Evolutionary conservation across 2,329 filamentous ascomycete species (phyloP).

Genomic region (Alternaria sp.): DNA sequence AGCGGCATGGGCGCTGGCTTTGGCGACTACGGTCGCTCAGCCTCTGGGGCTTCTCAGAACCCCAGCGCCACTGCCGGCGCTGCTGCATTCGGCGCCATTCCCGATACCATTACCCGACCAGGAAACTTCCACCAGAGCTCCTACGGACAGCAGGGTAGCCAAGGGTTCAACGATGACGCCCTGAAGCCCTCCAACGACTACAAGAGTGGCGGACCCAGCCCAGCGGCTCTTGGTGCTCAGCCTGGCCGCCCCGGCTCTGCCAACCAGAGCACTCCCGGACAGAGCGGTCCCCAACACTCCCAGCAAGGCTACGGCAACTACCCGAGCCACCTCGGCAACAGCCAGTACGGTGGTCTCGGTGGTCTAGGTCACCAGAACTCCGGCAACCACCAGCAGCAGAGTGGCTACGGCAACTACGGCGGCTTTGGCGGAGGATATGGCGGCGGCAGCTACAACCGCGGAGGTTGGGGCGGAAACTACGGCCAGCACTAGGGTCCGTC

Average conservation of each 20-base stretch:
- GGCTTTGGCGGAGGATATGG: conserved; percentile 51
- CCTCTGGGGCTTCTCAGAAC: conserved; percentile 64
- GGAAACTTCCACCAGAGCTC: conserved; percentile 61
- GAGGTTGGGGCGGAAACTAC: conserved; percentile 60
- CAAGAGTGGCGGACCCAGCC: conserved; percentile 65
- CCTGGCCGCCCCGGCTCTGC: conserved; percentile 69
- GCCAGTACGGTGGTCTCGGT: conserved; percentile 61
- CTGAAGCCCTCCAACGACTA: conserved; percentile 65
- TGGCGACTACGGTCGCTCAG: conserved; percentile 66
- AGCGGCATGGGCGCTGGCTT: conserved; percentile 58
- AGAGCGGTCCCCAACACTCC: conserved; percentile 60
- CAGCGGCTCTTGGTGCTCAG: conserved; percentile 63
- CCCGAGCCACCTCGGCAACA: conserved; percentile 57
- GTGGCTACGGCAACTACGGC: conserved; percentile 53
- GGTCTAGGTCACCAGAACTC: conserved; percentile 58
- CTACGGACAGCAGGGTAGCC: conserved; percentile 56
- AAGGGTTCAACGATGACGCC: conserved; percentile 58
- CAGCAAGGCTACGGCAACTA: conserved; percentile 66
- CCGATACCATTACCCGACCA: conserved; percentile 66
- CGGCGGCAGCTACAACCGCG: conserved; percentile 52
- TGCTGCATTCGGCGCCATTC: conserved; percentile 59
- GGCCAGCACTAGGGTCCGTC: conserved; percentile 42
- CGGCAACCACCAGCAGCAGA: conserved; percentile 52
- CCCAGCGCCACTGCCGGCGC: conserved; percentile 58
- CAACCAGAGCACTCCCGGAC: conserved; percentile 63